Base-by-base conservation (phyloP, 2,329 filamentous ascomycete genomes). In the Sporothrix mexicana region DNA sequence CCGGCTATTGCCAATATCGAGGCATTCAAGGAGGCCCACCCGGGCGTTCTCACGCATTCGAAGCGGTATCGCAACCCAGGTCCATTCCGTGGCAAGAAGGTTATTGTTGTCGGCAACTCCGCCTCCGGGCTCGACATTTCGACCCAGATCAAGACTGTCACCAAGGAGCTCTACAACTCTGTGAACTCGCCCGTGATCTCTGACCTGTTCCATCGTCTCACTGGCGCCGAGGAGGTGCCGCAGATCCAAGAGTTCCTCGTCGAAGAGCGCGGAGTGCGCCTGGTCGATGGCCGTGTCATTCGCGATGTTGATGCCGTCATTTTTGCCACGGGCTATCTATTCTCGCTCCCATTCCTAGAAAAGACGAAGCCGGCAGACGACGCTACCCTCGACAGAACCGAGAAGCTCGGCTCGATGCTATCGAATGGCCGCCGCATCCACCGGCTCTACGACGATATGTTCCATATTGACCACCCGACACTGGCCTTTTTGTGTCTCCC, bases 261-360 rank as follows among this genome's bases (percentile, higher is more conserved):
- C 0, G 81, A 85, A 3, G 82, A 87, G 69, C 86, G 89, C 74
- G 90, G 87, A 2, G 86, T 94, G 1, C 82, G 85, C n/a, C 92
- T 94, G 72, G 83, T 84, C 64, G 87, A 93, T 77, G 91, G 91
- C 0, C 84, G 84, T 0, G 78, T 91, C 10, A 92, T 94, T 78
- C 82, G 82, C 2, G 83, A 90, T 47, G 81, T 98, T 72, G 95
- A 98, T 78, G 87, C 89, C 1, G 83, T 98, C 6, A 80, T 98
- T 41, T 98, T 95, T 81, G 95, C 93, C 80, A 98, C 95, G 0
- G 95, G 95, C 0, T 98, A 97, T 78, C 88, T 97, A 72, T 97
- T 93, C 81, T 90, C 91, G 5, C 92, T 92, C 73, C 94, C 94
- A 0, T 98, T 97, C 78, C 79, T 91, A 4, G 79, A 72, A 30